phyloP scores from a whole-genome alignment of 306 rosid genomes.

The Prunus dulcis region DNA sequence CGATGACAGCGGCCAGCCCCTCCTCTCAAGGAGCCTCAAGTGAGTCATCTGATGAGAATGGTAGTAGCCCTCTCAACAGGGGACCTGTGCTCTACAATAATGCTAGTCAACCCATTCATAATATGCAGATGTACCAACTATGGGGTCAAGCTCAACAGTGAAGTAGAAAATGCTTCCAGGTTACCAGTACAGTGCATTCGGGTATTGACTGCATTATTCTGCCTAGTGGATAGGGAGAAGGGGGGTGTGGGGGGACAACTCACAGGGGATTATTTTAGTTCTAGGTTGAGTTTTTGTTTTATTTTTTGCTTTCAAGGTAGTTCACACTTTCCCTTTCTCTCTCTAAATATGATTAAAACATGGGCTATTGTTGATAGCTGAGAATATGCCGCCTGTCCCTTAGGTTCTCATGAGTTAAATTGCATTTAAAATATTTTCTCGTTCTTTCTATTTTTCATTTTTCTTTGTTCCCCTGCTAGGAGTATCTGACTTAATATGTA shows the following conservation, averaged over 20 bases:
- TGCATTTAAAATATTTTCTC: constrained; percentile 3
- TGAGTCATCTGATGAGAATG: constrained; percentile 68
- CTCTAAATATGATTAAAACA: constrained; percentile 18
- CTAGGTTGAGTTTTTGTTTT: constrained; percentile 13
- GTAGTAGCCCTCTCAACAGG: constrained; percentile 45
- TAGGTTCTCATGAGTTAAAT: constrained; percentile 33
- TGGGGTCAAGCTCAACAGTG: constrained; percentile 74
- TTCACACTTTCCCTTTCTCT: constrained; percentile 12
- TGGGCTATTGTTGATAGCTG: constrained; percentile 32
- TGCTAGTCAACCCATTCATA: constrained; percentile 45
- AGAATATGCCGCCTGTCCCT: constrained; percentile 37
- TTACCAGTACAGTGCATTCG: constrained; percentile 31
- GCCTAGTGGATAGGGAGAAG: constrained; percentile 24
- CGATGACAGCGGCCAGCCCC: constrained; percentile 50
- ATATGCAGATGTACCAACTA: constrained; percentile 45
- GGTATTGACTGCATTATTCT: constrained; percentile 23
- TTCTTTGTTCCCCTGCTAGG: neutral
- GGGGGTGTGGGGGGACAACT: neutral
- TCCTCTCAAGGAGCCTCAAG: constrained; percentile 61
- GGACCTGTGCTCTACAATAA: constrained; percentile 48
- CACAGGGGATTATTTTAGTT: constrained; percentile 29
- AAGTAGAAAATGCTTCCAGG: constrained; percentile 20
- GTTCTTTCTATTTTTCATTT: neutral
- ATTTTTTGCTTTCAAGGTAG: constrained; percentile 2
- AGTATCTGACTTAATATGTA: constrained; percentile 8